Evolutionary conservation across 306 rosid genomes (phyloP), one percentile per base, ranked within the genome.

Genomic region (Dalbergia oliveri): DNA sequence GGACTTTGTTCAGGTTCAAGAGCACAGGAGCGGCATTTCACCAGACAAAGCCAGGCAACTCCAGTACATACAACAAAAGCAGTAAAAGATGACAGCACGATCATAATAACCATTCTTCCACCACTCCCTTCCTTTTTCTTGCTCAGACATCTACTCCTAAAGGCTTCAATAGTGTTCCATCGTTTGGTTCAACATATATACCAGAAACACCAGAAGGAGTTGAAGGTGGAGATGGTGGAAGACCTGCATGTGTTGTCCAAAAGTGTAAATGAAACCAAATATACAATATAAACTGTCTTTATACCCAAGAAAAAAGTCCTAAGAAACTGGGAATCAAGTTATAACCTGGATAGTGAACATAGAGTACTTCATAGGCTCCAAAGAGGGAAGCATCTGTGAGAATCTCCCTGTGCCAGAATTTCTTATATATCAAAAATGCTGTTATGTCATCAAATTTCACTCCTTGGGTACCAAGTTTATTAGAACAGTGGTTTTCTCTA

Each of bases 171-270:
- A 65, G 65, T 39, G 76, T 60, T 78, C 91, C 97, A 79, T 86
- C 74, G 75, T 86, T 86, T 60, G 92, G 86, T 26, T 90, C 92
- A 18, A 83, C 85, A 43, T 91, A 90, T 61, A 79, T 71, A 23
- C 87, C 62, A 18, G 95, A 77, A 83, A 81, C 79, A 87, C 7
- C 19, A 14, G 16, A 12, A 50, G 57, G 57, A 12, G 77, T 83
- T 44, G 88, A 67, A 56, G 98, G 97, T 45, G 98, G 97, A 82
- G 97, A 94, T 13, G 96, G 93, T 47, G 98, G 98, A 81, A 94
- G 97, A 51, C 96, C 98, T 93, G 87, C 80, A 66, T 33, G 71
- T 50, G 57, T 50, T 6, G 13, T 50, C 57, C 57, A 50, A 50
- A 49, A 72, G 59, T 58, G 43, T 74, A 77, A 61, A 59, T 59